phyloP scores from a whole-genome alignment of 768 basidiomycete genomes.

The Hygrophorus pudorinus region DNA sequence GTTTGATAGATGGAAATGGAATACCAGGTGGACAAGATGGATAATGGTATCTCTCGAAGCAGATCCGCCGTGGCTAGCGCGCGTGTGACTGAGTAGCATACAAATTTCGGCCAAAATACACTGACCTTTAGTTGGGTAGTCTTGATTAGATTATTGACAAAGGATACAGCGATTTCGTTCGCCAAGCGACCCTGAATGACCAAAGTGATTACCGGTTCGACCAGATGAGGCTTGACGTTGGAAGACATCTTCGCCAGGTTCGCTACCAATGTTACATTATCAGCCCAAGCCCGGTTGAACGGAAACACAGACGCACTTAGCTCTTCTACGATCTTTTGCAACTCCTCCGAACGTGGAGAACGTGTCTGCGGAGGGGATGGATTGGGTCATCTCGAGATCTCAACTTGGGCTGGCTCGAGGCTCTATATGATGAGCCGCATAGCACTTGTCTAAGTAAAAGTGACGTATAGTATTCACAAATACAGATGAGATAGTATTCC shows the following conservation, averaged over 20 bases:
- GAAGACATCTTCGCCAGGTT: conserved; percentile 20
- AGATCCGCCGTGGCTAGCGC: conserved; percentile 34
- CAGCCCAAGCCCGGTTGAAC: no score
- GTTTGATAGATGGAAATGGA: conserved; percentile 67
- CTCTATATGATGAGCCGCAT: no score
- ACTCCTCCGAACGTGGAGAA: no score
- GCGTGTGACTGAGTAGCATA: conserved; percentile 9
- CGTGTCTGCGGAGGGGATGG: no score
- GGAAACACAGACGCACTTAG: no score
- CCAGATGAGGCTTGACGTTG: conserved; percentile 43
- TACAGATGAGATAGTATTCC: no score
- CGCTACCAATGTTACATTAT: no score
- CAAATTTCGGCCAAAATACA: neutral
- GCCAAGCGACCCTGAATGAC: conserved; percentile 52
- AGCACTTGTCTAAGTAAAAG: no score
- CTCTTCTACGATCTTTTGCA: no score
- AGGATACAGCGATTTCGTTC: conserved; percentile 27
- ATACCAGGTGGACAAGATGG: conserved; percentile 52
- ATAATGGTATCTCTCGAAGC: conserved; percentile 38
- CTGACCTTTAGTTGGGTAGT: conserved; percentile 55
- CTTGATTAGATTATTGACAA: conserved; percentile 32
- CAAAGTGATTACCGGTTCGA: conserved; percentile 62
- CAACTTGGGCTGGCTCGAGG: no score
- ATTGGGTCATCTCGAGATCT: no score
- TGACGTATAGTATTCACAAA: no score